phyloP scores from a whole-genome alignment of 345 rosid genomes.

The Geranium brycei region DNA sequence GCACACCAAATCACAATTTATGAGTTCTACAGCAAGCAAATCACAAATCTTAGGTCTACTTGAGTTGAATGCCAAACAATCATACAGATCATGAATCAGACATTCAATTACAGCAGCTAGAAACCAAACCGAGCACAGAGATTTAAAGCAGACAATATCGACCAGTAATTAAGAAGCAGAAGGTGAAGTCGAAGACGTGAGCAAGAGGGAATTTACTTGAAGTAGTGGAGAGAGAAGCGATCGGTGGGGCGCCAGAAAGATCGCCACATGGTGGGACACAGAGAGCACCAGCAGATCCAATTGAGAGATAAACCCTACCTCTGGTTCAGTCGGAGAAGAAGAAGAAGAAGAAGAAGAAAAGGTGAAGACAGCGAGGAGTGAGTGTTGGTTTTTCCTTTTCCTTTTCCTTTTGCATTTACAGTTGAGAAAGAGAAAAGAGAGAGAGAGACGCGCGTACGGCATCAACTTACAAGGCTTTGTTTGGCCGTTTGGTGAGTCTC shows the following conservation, averaged over 20 bases:
- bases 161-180: not conserved
- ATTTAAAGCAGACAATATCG: not conserved
- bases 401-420: not conserved
- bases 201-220: constrained; percentile 20
- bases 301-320: not conserved
- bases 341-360: not conserved
- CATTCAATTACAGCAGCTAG: not conserved
- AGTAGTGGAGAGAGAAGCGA: constrained; percentile 43
- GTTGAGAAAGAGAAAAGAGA: not conserved
- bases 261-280: constrained; percentile 22
- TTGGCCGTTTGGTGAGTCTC: constrained; percentile 2
- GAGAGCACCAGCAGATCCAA: not conserved
- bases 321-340: not conserved
- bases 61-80: not conserved
- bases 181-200: not conserved
- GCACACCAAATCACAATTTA: not conserved
- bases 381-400: not conserved
- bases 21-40: not conserved
- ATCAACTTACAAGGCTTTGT: not conserved
- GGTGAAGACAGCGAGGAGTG: not conserved
- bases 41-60: not conserved
- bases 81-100: too few species aligned
- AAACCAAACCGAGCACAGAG: not conserved
- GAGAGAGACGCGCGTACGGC: not conserved
- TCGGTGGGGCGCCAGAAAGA: constrained; percentile 38